A percentile compares a stretch with the other conserved stretches of the same genome.
Evolutionary conservation across 805 yeast genomes (phyloP).

Genomic region (Yarrowia hollandica): DNA sequence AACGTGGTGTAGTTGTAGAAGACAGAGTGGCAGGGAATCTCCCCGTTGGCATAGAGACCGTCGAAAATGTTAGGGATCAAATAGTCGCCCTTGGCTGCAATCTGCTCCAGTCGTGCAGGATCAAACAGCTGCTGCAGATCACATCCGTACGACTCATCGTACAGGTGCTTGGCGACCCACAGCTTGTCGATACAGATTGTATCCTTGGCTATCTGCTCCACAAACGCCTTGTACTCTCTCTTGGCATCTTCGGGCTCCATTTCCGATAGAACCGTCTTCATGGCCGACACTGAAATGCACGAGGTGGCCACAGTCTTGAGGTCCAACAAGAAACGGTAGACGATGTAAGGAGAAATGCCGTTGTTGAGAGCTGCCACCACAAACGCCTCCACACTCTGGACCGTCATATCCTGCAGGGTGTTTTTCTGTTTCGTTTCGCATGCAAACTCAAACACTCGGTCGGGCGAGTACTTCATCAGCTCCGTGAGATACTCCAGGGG

Average conservation of each 20-base stretch:
- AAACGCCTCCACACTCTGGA: constrained; percentile 1
- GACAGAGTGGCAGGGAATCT: constrained; percentile 10
- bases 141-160: not conserved
- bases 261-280: constrained; percentile 3
- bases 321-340: not conserved
- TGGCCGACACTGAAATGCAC: not conserved
- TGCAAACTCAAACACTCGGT: not conserved
- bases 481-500: constrained; percentile 2
- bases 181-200: constrained; percentile 1
- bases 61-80: constrained; percentile 24
- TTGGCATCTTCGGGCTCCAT: not conserved
- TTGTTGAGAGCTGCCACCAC: not conserved
- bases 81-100: not conserved
- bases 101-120: not conserved
- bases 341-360: not conserved
- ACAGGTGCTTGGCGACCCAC: not conserved
- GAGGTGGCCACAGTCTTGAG: not conserved
- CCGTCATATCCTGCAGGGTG: not conserved
- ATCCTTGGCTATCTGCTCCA: not conserved
- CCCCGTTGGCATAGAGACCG: not conserved
- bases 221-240: not conserved
- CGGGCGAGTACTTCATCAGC: not conserved
- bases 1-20: constrained; percentile 14
- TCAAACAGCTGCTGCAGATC: not conserved
- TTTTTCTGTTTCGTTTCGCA: not conserved